Percentiles rank a stretch among this genome's conserved stretches.
phyloP scores from a whole-genome alignment of 1,284 basidiomycete species.

The Marasmius fiardii region DNA sequence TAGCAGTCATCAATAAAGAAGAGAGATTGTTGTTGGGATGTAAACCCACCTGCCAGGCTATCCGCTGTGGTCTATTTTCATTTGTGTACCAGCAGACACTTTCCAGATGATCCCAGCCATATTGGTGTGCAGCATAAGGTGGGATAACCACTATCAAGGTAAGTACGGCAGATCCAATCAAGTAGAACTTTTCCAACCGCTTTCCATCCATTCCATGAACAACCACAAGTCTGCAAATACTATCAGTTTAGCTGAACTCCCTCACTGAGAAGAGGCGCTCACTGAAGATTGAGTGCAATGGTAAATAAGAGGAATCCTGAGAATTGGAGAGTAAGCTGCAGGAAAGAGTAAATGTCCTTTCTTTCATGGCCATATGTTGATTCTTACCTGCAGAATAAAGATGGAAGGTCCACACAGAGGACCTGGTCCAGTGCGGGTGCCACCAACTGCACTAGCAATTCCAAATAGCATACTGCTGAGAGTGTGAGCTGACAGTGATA shows the following conservation, averaged over 20 bases:
- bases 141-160: slow-evolving; percentile 7
- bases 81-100: slow-evolving; percentile 13
- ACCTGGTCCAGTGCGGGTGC: slow-evolving; percentile 12
- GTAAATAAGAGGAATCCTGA: slow-evolving; percentile 18
- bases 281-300: slow-evolving; percentile 14
- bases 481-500: slow-evolving; percentile 2
- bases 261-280: background rate
- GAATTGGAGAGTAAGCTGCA: slow-evolving; percentile 16
- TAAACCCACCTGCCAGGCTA: slow-evolving; percentile 12
- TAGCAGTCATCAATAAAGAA: background rate
- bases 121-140: slow-evolving; percentile 11
- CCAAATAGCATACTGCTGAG: slow-evolving; percentile 17
- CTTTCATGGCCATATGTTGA: background rate
- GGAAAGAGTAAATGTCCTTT: background rate
- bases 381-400: slow-evolving; percentile 14
- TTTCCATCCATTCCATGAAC: slow-evolving; percentile 13
- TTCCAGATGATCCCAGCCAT: slow-evolving; percentile 14
- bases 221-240: slow-evolving; percentile 8
- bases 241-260: background rate
- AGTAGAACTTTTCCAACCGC: slow-evolving; percentile 14
- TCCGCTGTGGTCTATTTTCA: background rate
- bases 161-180: slow-evolving; percentile 2
- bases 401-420: slow-evolving; percentile 16
- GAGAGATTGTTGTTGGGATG: background rate
- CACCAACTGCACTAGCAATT: slow-evolving; percentile 15